Evolutionary conservation across 306 rosid genomes (phyloP), one percentile per base, ranked within the genome.

Genomic region (Dalbergia cochinchinensis): DNA sequence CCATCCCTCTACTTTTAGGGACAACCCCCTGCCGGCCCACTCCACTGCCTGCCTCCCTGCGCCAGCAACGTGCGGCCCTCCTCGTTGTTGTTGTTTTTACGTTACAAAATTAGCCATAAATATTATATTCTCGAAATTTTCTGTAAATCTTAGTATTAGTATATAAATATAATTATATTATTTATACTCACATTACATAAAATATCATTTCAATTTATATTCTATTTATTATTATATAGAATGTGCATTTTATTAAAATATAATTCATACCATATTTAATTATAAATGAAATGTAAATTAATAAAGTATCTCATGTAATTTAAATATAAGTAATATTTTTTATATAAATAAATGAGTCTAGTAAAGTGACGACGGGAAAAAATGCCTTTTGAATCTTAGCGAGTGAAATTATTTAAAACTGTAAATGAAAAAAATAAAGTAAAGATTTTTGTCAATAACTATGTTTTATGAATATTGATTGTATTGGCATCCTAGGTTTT

Each of bases 21-120:
- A 77, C 51, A 54, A 31, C 41, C 48, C 67, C 41, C 22, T 34
- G 74, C 78, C 62, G 73, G 62, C 82, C 85, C 66, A 66, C 79
- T 16, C 37, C 42, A 31, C 8, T 61, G 11, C 71, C 45, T 65
- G 50, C 73, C 69, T 65, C 31, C 73, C 69, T 19, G 71, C 65
- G 71, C 71, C 63, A 83, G 19, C 86, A 71, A 77, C 83, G 79
- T 83, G 79, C 83, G 2, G 65, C 66, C 86, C 65, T 35, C 79
- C 80, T 71, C 59, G 15, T 64, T 65, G 10, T 65, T 78, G n/a
- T 57, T 72, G 60, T 57, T 71, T 82, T 20, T 35, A 10, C 34
- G 10, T 19, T 54, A 19, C 2, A 45, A 62, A 33, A 60, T 19
- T 33, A 39, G 19, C 39, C 26, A 59, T n/a, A 39, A 44, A 26